Percentiles rank a stretch among this genome's conserved stretches.
Conservation (phyloP, 2,329 filamentous ascomycete genomes). For the Fusarium tanahbumbuense region DNA sequence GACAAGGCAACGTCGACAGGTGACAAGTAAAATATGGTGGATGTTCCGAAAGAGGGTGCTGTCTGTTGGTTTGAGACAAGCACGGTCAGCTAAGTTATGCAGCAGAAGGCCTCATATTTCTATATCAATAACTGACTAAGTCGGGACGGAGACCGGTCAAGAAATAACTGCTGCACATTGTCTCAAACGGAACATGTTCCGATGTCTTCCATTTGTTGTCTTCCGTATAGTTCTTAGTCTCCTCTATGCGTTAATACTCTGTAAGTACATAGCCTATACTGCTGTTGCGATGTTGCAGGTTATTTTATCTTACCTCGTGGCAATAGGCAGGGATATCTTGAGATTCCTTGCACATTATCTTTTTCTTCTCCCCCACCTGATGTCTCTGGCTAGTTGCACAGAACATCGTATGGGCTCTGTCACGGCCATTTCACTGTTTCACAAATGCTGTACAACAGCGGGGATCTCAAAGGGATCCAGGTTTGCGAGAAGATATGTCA, state of each 20-base stretch:
- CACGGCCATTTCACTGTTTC: neutral
- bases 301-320: conserved; percentile 23
- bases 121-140: conserved; percentile 17
- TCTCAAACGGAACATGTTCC: conserved; percentile 3
- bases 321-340: conserved; percentile 2
- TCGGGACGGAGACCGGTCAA: conserved; percentile 31
- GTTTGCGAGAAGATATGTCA: conserved; percentile 23
- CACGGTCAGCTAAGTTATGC: conserved; percentile 11
- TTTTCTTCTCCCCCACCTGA: neutral
- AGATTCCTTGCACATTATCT: neutral
- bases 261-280: neutral
- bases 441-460: conserved; percentile 4
- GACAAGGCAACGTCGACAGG: neutral
- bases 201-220: neutral
- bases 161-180: conserved; percentile 1
- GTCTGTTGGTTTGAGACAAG: conserved; percentile 24
- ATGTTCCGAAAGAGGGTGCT: neutral
- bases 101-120: conserved; percentile 30
- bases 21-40: neutral
- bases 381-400: conserved; percentile 14
- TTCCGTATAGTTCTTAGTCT: neutral
- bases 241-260: neutral
- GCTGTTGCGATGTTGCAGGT: neutral
- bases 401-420: conserved; percentile 8
- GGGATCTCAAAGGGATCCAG: conserved; percentile 23